Conservation (phyloP, 2,329 filamentous ascomycete species). For the Pseudocercospora musae region DNA sequence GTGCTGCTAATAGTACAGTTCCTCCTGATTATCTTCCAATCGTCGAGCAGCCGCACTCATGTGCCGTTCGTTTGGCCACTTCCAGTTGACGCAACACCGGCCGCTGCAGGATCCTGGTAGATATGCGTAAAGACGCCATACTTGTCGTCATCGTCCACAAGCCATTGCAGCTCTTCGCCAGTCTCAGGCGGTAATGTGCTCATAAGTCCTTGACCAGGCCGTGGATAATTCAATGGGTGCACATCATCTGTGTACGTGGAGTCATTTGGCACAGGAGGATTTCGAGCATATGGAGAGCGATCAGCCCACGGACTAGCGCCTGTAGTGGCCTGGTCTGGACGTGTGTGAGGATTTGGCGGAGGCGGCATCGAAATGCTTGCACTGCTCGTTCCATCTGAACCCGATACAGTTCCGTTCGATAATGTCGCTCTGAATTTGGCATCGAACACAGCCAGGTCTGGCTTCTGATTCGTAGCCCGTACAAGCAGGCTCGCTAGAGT, state of each 20-base stretch:
- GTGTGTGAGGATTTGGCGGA: background rate
- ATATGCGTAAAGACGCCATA: slow-evolving; percentile 57
- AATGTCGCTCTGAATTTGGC: slow-evolving; percentile 27
- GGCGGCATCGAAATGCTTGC: slow-evolving; percentile 1
- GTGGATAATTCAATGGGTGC: slow-evolving; percentile 58
- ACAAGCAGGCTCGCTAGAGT: slow-evolving; percentile 65
- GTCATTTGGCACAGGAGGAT: slow-evolving; percentile 39
- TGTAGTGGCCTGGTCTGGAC: background rate
- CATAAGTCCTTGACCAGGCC: slow-evolving; percentile 59
- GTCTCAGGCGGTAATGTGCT: slow-evolving; percentile 53
- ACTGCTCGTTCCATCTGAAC: slow-evolving; percentile 16
- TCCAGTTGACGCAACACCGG: background rate
- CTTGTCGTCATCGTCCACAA: slow-evolving; percentile 55
- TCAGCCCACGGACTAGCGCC: background rate
- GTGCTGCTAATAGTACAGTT: background rate
- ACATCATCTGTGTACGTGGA: slow-evolving; percentile 53
- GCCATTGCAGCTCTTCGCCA: slow-evolving; percentile 56
- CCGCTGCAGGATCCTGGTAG: slow-evolving; percentile 22
- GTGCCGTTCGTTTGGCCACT: background rate
- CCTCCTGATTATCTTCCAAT: background rate
- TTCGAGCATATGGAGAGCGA: background rate
- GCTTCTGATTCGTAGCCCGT: slow-evolving; percentile 58
- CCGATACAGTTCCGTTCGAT: slow-evolving; percentile 10
- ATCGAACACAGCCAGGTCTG: slow-evolving; percentile 65
- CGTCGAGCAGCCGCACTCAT: background rate